phyloP scores from a whole-genome alignment of 495 filamentous ascomycete species.

The Penicillium paradoxum region DNA sequence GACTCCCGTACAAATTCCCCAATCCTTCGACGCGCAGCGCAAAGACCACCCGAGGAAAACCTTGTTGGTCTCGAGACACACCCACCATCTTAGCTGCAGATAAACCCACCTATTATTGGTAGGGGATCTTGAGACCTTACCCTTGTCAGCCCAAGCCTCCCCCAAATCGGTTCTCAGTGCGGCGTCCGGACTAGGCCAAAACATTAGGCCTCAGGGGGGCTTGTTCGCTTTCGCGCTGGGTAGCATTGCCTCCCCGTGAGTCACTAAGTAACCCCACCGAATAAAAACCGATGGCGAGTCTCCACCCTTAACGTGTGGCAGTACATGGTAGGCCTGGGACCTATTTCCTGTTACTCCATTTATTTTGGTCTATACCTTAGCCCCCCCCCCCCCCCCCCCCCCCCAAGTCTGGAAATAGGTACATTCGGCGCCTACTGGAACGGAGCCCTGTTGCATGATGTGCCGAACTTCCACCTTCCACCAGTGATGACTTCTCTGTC shows the following conservation, averaged over 20 bases:
- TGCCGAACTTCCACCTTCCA: background rate
- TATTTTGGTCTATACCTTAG: background rate
- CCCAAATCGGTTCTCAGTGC: constrained; percentile 11
- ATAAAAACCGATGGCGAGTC: background rate
- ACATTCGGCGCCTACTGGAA: constrained; percentile 8
- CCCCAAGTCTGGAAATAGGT: background rate
- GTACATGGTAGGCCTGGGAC: constrained; percentile 2
- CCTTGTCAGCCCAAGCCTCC: constrained; percentile 4
- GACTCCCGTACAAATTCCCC: constrained; percentile 6
- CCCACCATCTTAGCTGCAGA: constrained; percentile 12
- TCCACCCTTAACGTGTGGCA: constrained; percentile 9
- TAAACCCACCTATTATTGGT: constrained; percentile 14
- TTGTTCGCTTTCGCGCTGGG: constrained; percentile 3
- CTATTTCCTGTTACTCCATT: background rate
- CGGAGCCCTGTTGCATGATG: constrained; percentile 2
- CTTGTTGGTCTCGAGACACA: constrained; percentile 15
- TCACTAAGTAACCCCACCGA: background rate
- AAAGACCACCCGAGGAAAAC: constrained; percentile 1
- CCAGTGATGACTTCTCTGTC: constrained; percentile 1
- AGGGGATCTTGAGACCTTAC: constrained; percentile 14
- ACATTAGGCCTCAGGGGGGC: background rate
- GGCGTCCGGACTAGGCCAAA: constrained; percentile 15
- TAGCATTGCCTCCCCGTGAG: constrained; percentile 16
- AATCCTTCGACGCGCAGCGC: constrained; percentile 11
- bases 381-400: no score